Evolutionary conservation across 495 filamentous ascomycete genomes (phyloP).

Genomic region (Podospora bellae-mahoneyi): DNA sequence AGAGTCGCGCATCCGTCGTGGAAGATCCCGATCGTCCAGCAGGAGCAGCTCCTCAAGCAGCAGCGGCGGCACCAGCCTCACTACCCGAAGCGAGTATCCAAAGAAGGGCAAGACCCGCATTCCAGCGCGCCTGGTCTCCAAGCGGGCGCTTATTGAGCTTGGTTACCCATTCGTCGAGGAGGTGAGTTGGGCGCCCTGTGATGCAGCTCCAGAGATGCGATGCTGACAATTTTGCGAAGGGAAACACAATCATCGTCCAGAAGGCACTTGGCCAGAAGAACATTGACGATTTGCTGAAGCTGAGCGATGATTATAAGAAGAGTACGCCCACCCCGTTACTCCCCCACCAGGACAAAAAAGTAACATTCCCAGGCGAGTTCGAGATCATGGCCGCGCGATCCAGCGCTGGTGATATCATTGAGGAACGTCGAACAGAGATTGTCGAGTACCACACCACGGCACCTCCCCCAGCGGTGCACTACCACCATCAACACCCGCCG

Average conservation of each 20-base stretch:
- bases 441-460: slow-evolving; percentile 24
- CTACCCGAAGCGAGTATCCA: slow-evolving; percentile 58
- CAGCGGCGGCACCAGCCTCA: slow-evolving; percentile 42
- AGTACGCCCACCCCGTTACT: slow-evolving; percentile 31
- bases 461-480: slow-evolving; percentile 5
- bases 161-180: slow-evolving; percentile 87
- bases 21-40: slow-evolving; percentile 38
- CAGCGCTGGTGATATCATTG: slow-evolving; percentile 34
- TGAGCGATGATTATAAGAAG: slow-evolving; percentile 69
- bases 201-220: slow-evolving; percentile 12
- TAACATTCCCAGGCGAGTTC: slow-evolving; percentile 35
- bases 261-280: slow-evolving; percentile 81
- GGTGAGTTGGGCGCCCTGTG: slow-evolving; percentile 42
- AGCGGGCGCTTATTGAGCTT: slow-evolving; percentile 72
- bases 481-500: slow-evolving; percentile 24
- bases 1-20: slow-evolving; percentile 31
- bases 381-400: slow-evolving; percentile 41
- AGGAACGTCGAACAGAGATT: slow-evolving; percentile 37
- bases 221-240: slow-evolving; percentile 50
- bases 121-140: slow-evolving; percentile 69
- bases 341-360: slow-evolving; percentile 10
- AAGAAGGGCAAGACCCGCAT: slow-evolving; percentile 87
- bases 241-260: slow-evolving; percentile 70
- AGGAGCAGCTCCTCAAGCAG: slow-evolving; percentile 43
- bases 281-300: slow-evolving; percentile 80